phyloP scores from a whole-genome alignment of 2,329 filamentous ascomycete genomes.

The Parascedosporium putredinis region DNA sequence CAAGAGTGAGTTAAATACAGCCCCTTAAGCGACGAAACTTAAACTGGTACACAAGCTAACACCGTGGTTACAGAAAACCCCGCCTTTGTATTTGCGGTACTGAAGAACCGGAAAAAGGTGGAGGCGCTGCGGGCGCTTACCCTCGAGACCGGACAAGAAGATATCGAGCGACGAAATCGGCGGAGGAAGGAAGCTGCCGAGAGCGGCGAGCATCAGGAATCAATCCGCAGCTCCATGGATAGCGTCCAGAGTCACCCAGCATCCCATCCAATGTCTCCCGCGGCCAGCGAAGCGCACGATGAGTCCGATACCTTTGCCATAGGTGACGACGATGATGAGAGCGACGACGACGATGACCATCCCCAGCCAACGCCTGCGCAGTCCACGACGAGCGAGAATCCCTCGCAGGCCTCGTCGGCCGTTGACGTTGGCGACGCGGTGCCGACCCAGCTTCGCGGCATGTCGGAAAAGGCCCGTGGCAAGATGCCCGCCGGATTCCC shows the following conservation, averaged over 20 bases:
- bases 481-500: constrained; percentile 81
- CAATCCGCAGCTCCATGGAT: constrained; percentile 54
- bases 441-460: constrained; percentile 72
- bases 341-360: constrained; percentile 40
- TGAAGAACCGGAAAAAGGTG: constrained; percentile 73
- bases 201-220: constrained; percentile 41
- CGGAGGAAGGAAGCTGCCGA: constrained; percentile 53
- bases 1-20: constrained; percentile 58
- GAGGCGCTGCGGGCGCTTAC: constrained; percentile 81
- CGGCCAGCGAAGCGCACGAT: constrained; percentile 59
- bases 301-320: constrained; percentile 76
- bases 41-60: background rate
- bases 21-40: too few relatives aligned
- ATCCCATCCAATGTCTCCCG: constrained; percentile 39
- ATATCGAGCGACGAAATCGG: constrained; percentile 72
- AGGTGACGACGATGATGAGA: constrained; percentile 65
- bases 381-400: constrained; percentile 53
- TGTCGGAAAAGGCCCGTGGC: constrained; percentile 94
- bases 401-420: constrained; percentile 58
- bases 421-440: constrained; percentile 65
- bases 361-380: constrained; percentile 51
- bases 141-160: constrained; percentile 81
- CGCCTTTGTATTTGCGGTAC: constrained; percentile 66
- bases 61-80: constrained; percentile 59
- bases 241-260: constrained; percentile 54